Percentiles rank a stretch among this genome's conserved stretches.
phyloP scores from a whole-genome alignment of 2,329 filamentous ascomycete genomes.

The Exophiala lecanii-corni region DNA sequence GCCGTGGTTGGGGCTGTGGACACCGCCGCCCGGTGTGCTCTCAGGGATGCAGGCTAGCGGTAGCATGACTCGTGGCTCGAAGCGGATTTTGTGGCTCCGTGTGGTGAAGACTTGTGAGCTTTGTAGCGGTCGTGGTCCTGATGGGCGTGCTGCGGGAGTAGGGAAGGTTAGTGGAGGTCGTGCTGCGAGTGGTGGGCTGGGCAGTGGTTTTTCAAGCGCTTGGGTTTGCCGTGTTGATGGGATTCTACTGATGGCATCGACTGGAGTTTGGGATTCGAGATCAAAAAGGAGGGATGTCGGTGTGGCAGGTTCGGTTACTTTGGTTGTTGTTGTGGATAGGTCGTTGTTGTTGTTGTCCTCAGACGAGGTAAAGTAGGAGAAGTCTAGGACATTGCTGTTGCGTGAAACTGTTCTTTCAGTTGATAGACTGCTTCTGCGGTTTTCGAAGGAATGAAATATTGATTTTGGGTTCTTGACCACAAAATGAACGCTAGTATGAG shows the following conservation, averaged over 20 bases:
- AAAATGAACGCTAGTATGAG: constrained; percentile 1
- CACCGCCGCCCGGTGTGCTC: background rate
- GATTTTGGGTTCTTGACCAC: background rate
- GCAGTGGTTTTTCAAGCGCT: constrained; percentile 4
- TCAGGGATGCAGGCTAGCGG: constrained; percentile 9
- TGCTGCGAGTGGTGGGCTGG: constrained; percentile 2
- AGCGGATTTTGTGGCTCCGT: constrained; percentile 1
- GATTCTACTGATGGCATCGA: background rate
- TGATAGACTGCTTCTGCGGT: background rate
- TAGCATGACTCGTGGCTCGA: background rate
- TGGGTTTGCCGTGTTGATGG: background rate
- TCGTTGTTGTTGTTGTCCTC: background rate
- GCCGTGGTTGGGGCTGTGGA: background rate
- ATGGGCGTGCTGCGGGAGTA: constrained; percentile 2
- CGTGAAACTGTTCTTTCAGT: background rate
- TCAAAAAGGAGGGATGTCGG: constrained; percentile 1
- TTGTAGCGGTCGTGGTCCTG: constrained; percentile 6
- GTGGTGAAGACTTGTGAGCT: constrained; percentile 2
- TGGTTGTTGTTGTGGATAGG: background rate
- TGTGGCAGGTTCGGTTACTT: background rate
- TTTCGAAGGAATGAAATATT: background rate
- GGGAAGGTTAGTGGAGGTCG: constrained; percentile 2
- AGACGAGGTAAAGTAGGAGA: background rate
- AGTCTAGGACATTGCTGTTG: background rate
- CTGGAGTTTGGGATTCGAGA: constrained; percentile 1